Evolutionary conservation across 176 grass and related monocot species (phyloP).

Genomic region (Aegilops speltoides): DNA sequence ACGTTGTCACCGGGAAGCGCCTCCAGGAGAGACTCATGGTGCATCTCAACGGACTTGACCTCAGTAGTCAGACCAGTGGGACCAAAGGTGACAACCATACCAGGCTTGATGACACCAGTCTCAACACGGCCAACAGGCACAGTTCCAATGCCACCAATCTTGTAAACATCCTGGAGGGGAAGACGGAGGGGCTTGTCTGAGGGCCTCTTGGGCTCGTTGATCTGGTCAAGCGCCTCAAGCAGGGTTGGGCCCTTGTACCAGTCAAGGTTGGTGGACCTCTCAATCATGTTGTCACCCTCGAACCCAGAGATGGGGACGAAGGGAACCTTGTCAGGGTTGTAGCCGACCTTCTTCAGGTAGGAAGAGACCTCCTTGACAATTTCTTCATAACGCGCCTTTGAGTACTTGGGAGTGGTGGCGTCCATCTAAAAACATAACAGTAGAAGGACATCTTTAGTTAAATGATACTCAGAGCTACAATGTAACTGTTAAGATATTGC

Average conservation of each 20-base stretch:
- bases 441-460: neutral
- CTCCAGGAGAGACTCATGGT: slow-evolving; percentile 79
- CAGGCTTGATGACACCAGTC: slow-evolving; percentile 76
- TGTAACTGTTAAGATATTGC: neutral
- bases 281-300: slow-evolving; percentile 84
- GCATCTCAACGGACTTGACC: slow-evolving; percentile 96
- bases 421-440: slow-evolving; percentile 51
- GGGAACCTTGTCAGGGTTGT: slow-evolving; percentile 76
- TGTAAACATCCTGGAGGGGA: slow-evolving; percentile 90
- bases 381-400: slow-evolving; percentile 73
- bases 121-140: slow-evolving; percentile 80
- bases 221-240: slow-evolving; percentile 76
- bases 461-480: neutral
- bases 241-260: slow-evolving; percentile 84
- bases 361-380: slow-evolving; percentile 80
- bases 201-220: slow-evolving; percentile 79
- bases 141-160: slow-evolving; percentile 93
- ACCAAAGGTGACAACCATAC: slow-evolving; percentile 79
- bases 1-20: slow-evolving; percentile 79
- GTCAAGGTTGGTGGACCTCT: slow-evolving; percentile 79
- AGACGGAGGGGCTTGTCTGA: slow-evolving; percentile 91
- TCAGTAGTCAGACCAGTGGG: slow-evolving; percentile 77
- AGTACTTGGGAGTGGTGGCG: slow-evolving; percentile 85
- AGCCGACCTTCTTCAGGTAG: slow-evolving; percentile 77
- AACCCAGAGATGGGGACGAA: slow-evolving; percentile 80